A percentile compares a stretch with the other conserved stretches of the same genome.
These are phyloP conservation scores for Sporisorium iseilematis-ciliati DNA, from an alignment of 1,284 basidiomycete species.

Conservation along the genomic window DNA sequence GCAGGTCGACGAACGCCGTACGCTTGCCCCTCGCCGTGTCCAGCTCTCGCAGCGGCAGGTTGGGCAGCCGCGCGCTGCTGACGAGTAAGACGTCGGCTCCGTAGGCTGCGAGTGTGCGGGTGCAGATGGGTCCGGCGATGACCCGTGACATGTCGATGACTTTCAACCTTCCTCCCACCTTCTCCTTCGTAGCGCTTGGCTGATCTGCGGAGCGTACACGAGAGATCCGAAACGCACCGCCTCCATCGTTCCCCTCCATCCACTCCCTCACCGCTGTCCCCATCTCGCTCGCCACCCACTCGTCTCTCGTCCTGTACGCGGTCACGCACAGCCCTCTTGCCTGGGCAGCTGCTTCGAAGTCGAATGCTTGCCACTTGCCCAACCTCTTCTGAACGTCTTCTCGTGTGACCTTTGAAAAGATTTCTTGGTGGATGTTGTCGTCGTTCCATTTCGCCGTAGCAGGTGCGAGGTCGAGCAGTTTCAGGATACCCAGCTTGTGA, in stretches of 20 bases:
- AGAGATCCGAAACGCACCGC: slow-evolving; percentile 21
- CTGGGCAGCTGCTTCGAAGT: slow-evolving; percentile 31
- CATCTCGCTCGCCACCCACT: slow-evolving; percentile 32
- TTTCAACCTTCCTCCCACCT: not conserved
- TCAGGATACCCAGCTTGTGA: slow-evolving; percentile 40
- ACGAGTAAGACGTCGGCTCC: slow-evolving; percentile 77
- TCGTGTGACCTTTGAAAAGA: slow-evolving; percentile 1
- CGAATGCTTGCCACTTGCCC: slow-evolving; percentile 26
- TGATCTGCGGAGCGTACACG: slow-evolving; percentile 6
- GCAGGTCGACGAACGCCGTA: slow-evolving; percentile 76
- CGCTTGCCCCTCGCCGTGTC: slow-evolving; percentile 79
- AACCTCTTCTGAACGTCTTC: slow-evolving; percentile 15
- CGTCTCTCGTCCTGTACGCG: slow-evolving; percentile 16
- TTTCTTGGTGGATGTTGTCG: not conserved
- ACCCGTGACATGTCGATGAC: slow-evolving; percentile 43
- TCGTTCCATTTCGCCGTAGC: slow-evolving; percentile 9
- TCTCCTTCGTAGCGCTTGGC: not conserved
- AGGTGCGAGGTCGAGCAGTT: slow-evolving; percentile 20
- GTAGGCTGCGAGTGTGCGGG: slow-evolving; percentile 71
- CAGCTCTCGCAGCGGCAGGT: slow-evolving; percentile 74
- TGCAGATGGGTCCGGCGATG: slow-evolving; percentile 23
- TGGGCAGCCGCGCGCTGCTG: slow-evolving; percentile 75
- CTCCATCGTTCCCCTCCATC: slow-evolving; percentile 14
- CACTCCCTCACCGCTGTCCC: slow-evolving; percentile 17
- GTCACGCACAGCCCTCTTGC: slow-evolving; percentile 31